Evolutionary conservation across 2,329 filamentous ascomycete genomes (phyloP), one percentile per base, ranked within the genome.

Genomic region (Aspergillus persii): DNA sequence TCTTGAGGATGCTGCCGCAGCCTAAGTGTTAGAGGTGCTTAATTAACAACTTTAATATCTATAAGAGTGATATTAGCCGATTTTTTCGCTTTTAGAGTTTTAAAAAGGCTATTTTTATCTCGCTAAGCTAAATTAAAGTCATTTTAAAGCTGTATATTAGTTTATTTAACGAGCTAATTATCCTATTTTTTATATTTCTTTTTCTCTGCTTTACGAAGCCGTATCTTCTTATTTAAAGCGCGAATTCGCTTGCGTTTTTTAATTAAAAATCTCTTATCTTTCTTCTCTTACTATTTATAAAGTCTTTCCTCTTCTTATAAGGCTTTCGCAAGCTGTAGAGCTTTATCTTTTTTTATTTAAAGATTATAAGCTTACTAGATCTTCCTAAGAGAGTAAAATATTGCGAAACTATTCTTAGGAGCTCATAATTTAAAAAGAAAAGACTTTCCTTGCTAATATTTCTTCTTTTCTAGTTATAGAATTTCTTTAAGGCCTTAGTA

Each of bases 141-240:
- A 55, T 59, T 53, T 55, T 59, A 48, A 47, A 56, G 57, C 52
- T 59, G 47, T 30, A 5, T 18, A 48, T 15, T n/a, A 11, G 47
- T 47, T 18, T 51, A 31, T 26, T 59, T 52, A 27, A 36, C 47
- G 9, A 51, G 6, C 12, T n/a, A n/a, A 7, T 7, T 48, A 8
- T 48, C 23, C n/a, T 48, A 8, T 33, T 49, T 55, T 46, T 29
- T n/a, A n/a, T n/a, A n/a, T n/a, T n/a, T n/a, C n/a, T n/a, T n/a
- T n/a, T n/a, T n/a, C n/a, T n/a, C n/a, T n/a, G n/a, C n/a, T n/a
- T n/a, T n/a, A n/a, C n/a, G n/a, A n/a, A n/a, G n/a, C n/a, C n/a
- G n/a, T n/a, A 4, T 11, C 33, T 69, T 62, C 63, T 60, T 71
- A 44, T 36, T 26, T 59, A 29, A 51, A 4, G 26, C 47, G 31